Evolutionary conservation across 306 rosid genomes (phyloP).

Genomic region (Corylus americana): DNA sequence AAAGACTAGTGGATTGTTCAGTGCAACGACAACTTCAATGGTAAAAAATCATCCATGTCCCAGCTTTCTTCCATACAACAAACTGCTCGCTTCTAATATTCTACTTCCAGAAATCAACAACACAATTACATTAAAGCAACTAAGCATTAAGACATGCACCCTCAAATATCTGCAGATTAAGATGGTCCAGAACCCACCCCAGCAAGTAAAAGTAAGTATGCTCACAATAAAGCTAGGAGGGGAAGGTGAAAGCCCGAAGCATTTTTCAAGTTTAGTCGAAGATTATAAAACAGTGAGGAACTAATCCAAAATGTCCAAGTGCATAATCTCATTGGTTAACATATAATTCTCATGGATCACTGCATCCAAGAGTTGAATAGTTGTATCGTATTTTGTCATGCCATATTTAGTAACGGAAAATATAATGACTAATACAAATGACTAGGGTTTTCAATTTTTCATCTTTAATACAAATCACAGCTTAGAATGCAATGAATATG

Average conservation of each 20-base stretch:
- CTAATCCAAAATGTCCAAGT: background rate
- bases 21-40: background rate
- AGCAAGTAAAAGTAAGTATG: background rate
- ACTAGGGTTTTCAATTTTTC: background rate
- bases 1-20: background rate
- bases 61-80: background rate
- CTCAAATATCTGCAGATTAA: background rate
- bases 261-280: background rate
- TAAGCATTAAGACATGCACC: background rate
- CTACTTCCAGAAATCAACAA: background rate
- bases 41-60: background rate
- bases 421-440: background rate
- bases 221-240: background rate
- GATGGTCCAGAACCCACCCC: background rate
- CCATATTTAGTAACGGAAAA: background rate
- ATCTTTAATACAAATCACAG: background rate
- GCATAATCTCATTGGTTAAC: background rate
- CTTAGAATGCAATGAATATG: background rate
- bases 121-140: background rate
- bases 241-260: background rate
- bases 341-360: background rate
- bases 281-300: background rate
- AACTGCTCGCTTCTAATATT: background rate
- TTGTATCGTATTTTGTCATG: background rate
- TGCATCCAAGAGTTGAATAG: background rate